phyloP scores from a whole-genome alignment of 306 rosid species.

The Cicer bijugum region DNA sequence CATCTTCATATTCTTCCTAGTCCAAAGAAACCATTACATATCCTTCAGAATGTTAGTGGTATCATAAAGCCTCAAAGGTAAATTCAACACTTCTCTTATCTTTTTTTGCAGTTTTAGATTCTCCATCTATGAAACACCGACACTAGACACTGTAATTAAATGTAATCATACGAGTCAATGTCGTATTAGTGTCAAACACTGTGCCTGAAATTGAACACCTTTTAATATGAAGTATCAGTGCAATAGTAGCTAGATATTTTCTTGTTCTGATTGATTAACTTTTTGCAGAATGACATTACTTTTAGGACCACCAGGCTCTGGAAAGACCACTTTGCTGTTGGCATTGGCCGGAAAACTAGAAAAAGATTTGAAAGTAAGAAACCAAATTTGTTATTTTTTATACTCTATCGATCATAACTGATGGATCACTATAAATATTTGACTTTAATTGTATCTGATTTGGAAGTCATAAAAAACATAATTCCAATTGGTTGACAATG shows the following conservation, averaged over 20 bases:
- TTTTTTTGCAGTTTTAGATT: not conserved
- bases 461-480: no score
- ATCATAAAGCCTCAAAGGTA: slow-evolving; percentile 60
- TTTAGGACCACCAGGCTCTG: slow-evolving; percentile 64
- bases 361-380: slow-evolving; percentile 55
- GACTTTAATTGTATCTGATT: no score
- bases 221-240: no score
- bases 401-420: no score
- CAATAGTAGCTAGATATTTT: not conserved
- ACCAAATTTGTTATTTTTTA: not conserved
- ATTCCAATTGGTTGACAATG: no score
- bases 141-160: no score
- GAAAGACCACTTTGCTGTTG: slow-evolving; percentile 70
- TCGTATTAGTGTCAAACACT: no score
- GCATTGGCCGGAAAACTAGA: slow-evolving; percentile 68
- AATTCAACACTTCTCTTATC: not conserved
- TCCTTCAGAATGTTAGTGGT: slow-evolving; percentile 60
- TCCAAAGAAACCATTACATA: slow-evolving; percentile 52
- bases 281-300: slow-evolving; percentile 67
- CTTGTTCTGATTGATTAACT: slow-evolving; percentile 18
- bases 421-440: no score
- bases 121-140: not conserved
- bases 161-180: no score
- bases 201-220: no score
- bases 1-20: slow-evolving; percentile 53